Evolutionary conservation across 805 yeast genomes (phyloP).

Genomic region (Barnettozyma wickerhamii): DNA sequence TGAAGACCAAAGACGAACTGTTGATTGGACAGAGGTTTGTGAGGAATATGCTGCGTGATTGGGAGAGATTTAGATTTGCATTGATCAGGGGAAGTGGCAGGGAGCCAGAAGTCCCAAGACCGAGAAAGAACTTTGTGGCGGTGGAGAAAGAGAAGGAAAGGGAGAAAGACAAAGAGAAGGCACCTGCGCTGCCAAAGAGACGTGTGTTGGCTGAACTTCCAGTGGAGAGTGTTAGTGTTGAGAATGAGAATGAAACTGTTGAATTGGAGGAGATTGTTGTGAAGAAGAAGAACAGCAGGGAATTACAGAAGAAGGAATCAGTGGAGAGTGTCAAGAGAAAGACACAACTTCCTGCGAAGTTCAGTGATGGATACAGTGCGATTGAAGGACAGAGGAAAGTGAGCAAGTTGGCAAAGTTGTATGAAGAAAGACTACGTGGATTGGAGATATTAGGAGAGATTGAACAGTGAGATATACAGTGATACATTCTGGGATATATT

Average conservation of each 20-base stretch:
- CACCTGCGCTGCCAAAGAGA: no score
- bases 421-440: slow-evolving; percentile 51
- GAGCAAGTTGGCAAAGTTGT: slow-evolving; percentile 55
- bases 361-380: slow-evolving; percentile 29
- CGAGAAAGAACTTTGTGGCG: no score
- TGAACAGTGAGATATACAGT: no score
- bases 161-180: no score
- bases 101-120: slow-evolving; percentile 15
- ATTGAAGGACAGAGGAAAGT: slow-evolving; percentile 45
- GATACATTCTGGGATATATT: no score
- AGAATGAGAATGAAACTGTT: no score
- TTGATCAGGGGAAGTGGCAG: slow-evolving; percentile 5
- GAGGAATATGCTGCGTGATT: slow-evolving; percentile 47
- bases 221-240: no score
- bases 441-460: slow-evolving; percentile 32
- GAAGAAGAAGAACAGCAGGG: no score
- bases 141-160: no score
- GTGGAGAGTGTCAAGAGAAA: no score
- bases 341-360: slow-evolving; percentile 12
- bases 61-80: slow-evolving; percentile 29
- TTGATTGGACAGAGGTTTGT: slow-evolving; percentile 51
- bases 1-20: slow-evolving; percentile 40
- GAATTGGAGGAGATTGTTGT: slow-evolving; percentile 2
- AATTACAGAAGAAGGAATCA: no score
- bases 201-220: no score